Percentiles rank a stretch among this genome's conserved stretches.
Conservation (phyloP, 2,329 filamentous ascomycete species). For the Trichophyton mentagrophytes region DNA sequence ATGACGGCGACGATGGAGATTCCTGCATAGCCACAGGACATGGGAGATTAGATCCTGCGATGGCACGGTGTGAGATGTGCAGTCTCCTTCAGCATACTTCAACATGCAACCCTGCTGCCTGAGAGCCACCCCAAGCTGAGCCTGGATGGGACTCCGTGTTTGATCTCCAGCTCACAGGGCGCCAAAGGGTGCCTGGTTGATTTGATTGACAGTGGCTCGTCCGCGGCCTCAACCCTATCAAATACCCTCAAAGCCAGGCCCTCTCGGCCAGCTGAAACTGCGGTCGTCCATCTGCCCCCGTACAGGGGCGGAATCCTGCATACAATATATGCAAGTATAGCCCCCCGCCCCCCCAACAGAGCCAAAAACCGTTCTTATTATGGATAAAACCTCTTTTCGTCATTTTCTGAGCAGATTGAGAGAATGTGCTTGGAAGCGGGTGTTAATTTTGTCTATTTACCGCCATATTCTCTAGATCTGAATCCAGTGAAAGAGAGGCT, state of each 20-base stretch:
- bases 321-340: background rate
- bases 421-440: conserved; percentile 10
- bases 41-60: background rate
- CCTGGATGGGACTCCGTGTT: background rate
- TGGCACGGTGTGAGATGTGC: background rate
- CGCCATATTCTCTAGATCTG: conserved; percentile 27
- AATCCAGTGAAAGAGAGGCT: conserved; percentile 25
- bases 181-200: background rate
- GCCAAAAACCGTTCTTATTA: conserved; percentile 23
- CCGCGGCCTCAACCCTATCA: too few species aligned
- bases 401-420: conserved; percentile 6
- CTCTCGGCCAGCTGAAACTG: background rate
- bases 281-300: background rate
- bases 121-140: background rate
- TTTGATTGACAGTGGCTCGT: too few species aligned
- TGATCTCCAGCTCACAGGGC: background rate
- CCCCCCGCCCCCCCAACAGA: conserved; percentile 8
- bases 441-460: conserved; percentile 17
- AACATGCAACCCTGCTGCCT: background rate
- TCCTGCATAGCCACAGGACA: background rate
- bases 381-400: conserved; percentile 15
- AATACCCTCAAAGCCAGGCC: too few species aligned
- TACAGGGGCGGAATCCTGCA: background rate
- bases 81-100: too few species aligned
- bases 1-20: background rate